Conservation (phyloP, 176 grass and related monocot genomes). For the Cenchrus purpureus region DNA sequence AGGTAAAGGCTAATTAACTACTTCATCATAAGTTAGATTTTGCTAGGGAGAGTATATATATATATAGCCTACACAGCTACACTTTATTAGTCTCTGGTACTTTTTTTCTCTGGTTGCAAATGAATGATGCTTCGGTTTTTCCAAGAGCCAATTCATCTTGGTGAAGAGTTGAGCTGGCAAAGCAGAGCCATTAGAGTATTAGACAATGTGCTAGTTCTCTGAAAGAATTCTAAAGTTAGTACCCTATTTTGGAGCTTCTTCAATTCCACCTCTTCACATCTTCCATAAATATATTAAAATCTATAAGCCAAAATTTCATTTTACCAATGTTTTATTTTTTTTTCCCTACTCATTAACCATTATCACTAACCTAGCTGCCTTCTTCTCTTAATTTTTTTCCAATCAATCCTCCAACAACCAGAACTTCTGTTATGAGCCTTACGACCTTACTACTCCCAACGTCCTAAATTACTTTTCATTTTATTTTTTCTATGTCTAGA, state of each 20-base stretch:
- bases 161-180: not conserved
- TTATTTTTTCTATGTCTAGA: too few species aligned
- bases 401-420: not conserved
- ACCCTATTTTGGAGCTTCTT: not conserved
- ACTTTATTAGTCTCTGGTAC: not conserved
- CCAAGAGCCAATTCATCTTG: not conserved
- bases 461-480: too few species aligned
- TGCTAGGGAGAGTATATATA: not conserved
- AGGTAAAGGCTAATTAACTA: not conserved
- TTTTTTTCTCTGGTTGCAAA: not conserved
- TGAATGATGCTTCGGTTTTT: not conserved
- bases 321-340: not conserved
- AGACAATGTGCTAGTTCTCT: not conserved
- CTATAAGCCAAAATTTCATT: not conserved
- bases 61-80: not conserved
- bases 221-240: not conserved
- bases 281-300: not conserved
- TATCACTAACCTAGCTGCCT: too few species aligned
- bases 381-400: too few species aligned
- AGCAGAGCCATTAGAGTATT: not conserved
- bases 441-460: too few species aligned
- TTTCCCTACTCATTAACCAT: not conserved
- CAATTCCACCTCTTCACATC: not conserved
- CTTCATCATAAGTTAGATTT: not conserved
- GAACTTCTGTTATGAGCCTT: too few species aligned